Conservation (phyloP, 805 yeast genomes). For the Pichia kluyveri region DNA sequence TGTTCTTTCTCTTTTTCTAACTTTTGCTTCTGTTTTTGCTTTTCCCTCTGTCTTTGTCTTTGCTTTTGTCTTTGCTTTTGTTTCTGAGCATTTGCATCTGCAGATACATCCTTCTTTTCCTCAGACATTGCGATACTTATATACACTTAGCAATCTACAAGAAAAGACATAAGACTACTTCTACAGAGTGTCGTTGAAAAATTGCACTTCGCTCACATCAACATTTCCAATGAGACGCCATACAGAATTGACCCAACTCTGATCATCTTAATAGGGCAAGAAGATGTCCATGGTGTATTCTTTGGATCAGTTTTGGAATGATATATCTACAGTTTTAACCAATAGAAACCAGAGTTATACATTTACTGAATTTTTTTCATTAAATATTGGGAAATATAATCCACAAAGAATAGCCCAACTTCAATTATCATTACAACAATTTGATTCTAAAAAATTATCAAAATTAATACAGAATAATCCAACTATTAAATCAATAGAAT, state of each 20-base stretch:
- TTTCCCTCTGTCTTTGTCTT: not conserved
- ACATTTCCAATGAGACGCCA: too few relatives aligned
- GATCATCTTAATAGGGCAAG: too few relatives aligned
- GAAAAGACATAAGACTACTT: too few relatives aligned
- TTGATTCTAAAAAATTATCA: conserved; percentile 16
- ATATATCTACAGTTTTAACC: not conserved
- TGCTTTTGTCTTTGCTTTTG: too few relatives aligned
- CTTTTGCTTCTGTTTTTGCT: not conserved
- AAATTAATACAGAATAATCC: conserved; percentile 19
- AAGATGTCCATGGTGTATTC: not conserved
- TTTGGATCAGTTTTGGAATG: not conserved
- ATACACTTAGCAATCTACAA: too few relatives aligned
- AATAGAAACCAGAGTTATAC: not conserved
- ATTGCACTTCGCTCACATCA: too few relatives aligned
- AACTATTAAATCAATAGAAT: conserved; percentile 25
- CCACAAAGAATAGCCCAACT: conserved; percentile 17
- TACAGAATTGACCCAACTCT: too few relatives aligned
- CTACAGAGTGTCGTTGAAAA: too few relatives aligned
- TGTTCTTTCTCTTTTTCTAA: not conserved
- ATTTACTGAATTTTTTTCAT: conserved; percentile 1
- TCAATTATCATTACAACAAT: conserved; percentile 18
- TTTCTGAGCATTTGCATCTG: not conserved
- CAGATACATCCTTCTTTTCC: not conserved
- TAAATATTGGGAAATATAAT: conserved; percentile 2
- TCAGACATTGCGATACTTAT: too few relatives aligned